These are phyloP conservation scores for Sphagnum contortum DNA, from an alignment of 225 moss, liverwort and hornwort genomes.

Conservation along the genomic window DNA sequence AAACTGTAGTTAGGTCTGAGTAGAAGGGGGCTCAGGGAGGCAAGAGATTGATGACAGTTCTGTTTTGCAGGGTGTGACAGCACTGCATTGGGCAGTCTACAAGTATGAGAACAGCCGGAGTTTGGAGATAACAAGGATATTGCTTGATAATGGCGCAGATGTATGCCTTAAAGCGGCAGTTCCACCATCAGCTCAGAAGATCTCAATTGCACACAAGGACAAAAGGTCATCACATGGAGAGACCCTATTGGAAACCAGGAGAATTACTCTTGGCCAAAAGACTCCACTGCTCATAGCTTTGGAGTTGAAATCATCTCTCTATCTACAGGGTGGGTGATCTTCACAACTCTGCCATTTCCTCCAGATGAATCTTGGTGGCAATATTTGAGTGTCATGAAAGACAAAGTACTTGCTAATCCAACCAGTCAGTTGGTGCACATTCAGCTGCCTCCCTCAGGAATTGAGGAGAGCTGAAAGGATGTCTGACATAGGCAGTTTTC, in stretches of 20 bases:
- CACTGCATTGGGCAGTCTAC: constrained; percentile 83
- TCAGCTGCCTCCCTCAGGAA: neutral
- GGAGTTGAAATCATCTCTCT: constrained; percentile 88
- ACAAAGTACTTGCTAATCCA: too few relatives aligned
- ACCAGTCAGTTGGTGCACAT: too few relatives aligned
- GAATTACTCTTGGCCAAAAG: constrained; percentile 68
- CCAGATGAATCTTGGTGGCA: too few relatives aligned
- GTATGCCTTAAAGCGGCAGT: constrained; percentile 64
- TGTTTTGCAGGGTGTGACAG: constrained; percentile 67
- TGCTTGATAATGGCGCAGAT: constrained; percentile 68
- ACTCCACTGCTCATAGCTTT: constrained; percentile 76
- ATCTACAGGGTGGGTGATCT: constrained; percentile 46
- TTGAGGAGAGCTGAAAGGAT: neutral
- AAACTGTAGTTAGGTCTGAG: too few relatives aligned
- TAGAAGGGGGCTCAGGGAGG: too few relatives aligned
- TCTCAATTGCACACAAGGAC: constrained; percentile 71
- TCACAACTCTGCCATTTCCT: neutral
- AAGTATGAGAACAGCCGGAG: constrained; percentile 70
- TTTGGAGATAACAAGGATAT: constrained; percentile 33
- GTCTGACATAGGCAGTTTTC: too few relatives aligned
- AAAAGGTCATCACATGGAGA: constrained; percentile 7
- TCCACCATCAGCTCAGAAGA: constrained; percentile 75
- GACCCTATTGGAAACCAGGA: constrained; percentile 52
- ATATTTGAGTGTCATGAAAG: too few relatives aligned
- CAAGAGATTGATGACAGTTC: neutral